Percentiles rank a stretch among this genome's conserved stretches.
These are phyloP conservation scores for Shiraia sp. DNA, from an alignment of 2,329 filamentous ascomycete species.

Conservation along the genomic window DNA sequence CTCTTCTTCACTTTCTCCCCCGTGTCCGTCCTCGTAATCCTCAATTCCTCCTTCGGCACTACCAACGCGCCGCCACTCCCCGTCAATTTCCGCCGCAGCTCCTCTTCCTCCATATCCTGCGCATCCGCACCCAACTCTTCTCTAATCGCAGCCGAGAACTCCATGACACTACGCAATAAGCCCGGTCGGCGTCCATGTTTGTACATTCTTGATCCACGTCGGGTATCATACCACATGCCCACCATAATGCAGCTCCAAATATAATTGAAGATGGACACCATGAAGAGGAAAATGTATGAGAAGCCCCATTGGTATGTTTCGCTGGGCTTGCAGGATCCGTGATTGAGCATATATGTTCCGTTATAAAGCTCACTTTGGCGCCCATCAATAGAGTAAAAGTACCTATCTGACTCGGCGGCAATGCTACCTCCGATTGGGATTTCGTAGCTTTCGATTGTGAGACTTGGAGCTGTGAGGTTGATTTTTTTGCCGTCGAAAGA, in stretches of 20 bases:
- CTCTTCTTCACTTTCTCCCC: constrained; percentile 8
- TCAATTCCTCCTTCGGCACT: constrained; percentile 30
- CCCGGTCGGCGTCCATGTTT: constrained; percentile 33
- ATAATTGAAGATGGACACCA: constrained; percentile 40
- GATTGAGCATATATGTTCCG: constrained; percentile 18
- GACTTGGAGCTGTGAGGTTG: constrained; percentile 12
- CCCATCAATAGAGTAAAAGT: constrained; percentile 11
- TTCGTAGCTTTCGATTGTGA: constrained; percentile 17
- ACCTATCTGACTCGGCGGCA: background rate
- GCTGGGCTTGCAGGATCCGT: constrained; percentile 35
- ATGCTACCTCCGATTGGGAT: background rate
- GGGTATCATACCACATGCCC: constrained; percentile 39
- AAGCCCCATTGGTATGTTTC: constrained; percentile 43
- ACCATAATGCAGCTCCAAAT: constrained; percentile 39
- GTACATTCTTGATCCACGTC: constrained; percentile 34
- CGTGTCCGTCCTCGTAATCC: constrained; percentile 20
- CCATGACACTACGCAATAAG: constrained; percentile 32
- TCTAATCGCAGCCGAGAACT: constrained; percentile 28
- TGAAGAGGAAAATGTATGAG: constrained; percentile 42
- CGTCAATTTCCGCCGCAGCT: constrained; percentile 21
- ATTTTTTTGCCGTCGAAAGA: constrained; percentile 1
- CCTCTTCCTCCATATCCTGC: constrained; percentile 25
- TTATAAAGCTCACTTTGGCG: constrained; percentile 23
- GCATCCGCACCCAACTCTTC: constrained; percentile 29
- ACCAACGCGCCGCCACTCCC: constrained; percentile 26